Conservation (phyloP, 495 filamentous ascomycete species). For the Neurospora sp. region DNA sequence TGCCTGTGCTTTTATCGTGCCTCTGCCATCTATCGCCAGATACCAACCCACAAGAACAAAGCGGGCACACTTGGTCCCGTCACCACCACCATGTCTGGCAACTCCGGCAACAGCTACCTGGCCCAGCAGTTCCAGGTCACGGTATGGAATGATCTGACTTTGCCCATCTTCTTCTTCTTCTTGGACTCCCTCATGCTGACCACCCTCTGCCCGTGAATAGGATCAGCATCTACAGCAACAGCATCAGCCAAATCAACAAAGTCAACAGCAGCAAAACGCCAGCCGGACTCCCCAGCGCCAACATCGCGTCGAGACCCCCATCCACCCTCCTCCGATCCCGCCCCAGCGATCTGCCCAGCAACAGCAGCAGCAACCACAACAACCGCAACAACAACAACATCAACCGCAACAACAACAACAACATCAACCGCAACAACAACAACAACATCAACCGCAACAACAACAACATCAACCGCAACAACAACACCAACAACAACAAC, state of each 20-base stretch:
- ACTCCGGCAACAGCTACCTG: neutral
- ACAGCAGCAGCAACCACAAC: conserved; percentile 1
- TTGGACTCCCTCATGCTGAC: neutral
- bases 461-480: neutral
- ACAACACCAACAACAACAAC: neutral
- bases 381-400: neutral
- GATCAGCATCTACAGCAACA: neutral
- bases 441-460: neutral
- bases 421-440: conserved; percentile 7
- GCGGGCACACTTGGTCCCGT: neutral
- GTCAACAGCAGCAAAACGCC: neutral
- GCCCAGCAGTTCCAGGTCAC: conserved; percentile 5
- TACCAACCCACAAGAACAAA: neutral
- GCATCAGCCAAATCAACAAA: neutral
- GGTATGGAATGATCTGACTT: neutral
- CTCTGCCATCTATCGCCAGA: conserved; percentile 1
- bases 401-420: neutral
- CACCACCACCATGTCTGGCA: neutral
- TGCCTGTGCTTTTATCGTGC: conserved; percentile 1
- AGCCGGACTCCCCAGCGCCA: neutral
- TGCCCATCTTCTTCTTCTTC: neutral
- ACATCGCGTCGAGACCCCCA: conserved; percentile 10
- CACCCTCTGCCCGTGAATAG: neutral
- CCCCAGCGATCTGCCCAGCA: conserved; percentile 5
- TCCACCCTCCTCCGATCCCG: conserved; percentile 12